phyloP scores from a whole-genome alignment of 1,284 basidiomycete genomes.

The Pseudozyma sp. region DNA sequence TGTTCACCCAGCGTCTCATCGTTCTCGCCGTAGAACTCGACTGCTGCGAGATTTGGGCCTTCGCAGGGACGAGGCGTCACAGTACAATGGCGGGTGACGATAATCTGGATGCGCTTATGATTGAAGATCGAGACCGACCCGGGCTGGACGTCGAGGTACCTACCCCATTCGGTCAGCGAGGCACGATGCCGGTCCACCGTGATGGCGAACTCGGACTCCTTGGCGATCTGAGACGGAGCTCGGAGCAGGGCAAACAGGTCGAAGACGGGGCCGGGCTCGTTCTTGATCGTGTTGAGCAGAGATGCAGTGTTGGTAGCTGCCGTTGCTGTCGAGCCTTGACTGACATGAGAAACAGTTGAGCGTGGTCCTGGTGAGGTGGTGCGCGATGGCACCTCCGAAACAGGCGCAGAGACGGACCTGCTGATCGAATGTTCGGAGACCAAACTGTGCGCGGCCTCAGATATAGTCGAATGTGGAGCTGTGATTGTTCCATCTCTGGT shows the following conservation, averaged over 20 bases:
- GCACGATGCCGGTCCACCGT: constrained; percentile 44
- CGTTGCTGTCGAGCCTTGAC: constrained; percentile 17
- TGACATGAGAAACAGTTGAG: constrained; percentile 19
- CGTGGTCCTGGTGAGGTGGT: constrained; percentile 35
- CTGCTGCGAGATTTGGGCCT: constrained; percentile 74
- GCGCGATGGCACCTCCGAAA: constrained; percentile 43
- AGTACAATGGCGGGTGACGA: constrained; percentile 80
- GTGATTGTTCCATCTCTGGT: constrained; percentile 2
- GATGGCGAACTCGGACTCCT: constrained; percentile 44
- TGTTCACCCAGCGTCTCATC: constrained; percentile 93
- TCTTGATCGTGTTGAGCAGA: constrained; percentile 27
- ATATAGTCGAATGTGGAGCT: constrained; percentile 1
- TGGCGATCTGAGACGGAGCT: constrained; percentile 44
- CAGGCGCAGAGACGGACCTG: constrained; percentile 33
- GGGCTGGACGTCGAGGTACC: constrained; percentile 64
- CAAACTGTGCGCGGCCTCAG: constrained; percentile 1
- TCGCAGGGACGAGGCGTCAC: constrained; percentile 71
- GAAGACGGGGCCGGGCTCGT: constrained; percentile 24
- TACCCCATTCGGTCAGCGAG: constrained; percentile 47
- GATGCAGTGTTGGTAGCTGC: constrained; percentile 7
- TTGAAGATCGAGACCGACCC: constrained; percentile 83
- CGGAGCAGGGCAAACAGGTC: constrained; percentile 45
- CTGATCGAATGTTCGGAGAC: constrained; percentile 21
- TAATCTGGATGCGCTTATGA: constrained; percentile 86
- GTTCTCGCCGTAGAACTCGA: constrained; percentile 91